Base-by-base conservation (phyloP, 2,329 filamentous ascomycete genomes). In the Camptophora hylomeconis region DNA sequence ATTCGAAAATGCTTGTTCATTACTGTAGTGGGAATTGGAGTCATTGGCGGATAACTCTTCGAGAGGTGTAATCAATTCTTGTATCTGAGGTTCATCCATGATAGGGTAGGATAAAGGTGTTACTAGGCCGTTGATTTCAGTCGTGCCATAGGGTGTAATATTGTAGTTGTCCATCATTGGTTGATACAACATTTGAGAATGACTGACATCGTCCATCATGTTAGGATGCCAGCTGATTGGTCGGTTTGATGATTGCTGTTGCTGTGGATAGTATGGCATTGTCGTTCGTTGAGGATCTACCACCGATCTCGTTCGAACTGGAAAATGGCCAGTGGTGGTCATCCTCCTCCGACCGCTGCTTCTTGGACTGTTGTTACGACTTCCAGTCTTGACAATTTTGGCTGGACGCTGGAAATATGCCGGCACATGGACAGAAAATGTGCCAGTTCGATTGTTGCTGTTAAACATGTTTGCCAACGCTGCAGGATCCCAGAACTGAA, bases 201-300 rank as follows among this genome's bases (percentile, higher is more conserved):
- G 13, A 20, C 31, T 22, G 3, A 32, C 21, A 8, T 28, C 31
- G 11, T 34, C 32, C 22, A 39, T 17, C 13, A 36, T 36, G 24
- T 31, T 28, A 3, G 42, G 40, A 31, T 45, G 42, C 42, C 42
- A 45, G 17, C 40, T 43, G n/a, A 42, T 30, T 15, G 42, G 42
- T 11, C 42, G 38, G 16, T 9, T 11, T 5, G 27, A 27, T 8
- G 21, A 18, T 8, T 22, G 11, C 6, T 15, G 31, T 23, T 36
- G 32, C 13, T 14, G 21, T 22, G 26, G 15, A 33, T 34, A 31
- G 17, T 40, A 7, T 17, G 25, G 34, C 9, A 26, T 26, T 18
- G 19, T 32, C 10, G 30, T 27, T 30, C 37, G 33, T 20, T 41
- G 36, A 15, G 39, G 32, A 26, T 44, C 41, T 11, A 39, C 31